These are phyloP conservation scores for Citrus australasica DNA, from an alignment of 345 rosid genomes.

Conservation along the genomic window DNA sequence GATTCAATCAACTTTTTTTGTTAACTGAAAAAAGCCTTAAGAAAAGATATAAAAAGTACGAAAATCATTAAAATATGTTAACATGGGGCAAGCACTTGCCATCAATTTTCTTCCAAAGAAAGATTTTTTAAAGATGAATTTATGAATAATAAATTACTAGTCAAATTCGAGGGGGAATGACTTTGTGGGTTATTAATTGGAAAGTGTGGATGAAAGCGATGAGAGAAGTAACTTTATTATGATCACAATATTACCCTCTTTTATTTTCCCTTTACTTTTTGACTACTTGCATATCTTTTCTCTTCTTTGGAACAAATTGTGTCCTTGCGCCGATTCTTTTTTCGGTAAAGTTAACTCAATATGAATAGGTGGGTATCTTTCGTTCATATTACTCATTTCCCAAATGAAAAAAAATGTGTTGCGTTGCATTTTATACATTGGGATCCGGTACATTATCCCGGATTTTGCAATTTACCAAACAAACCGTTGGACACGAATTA, in stretches of 20 bases:
- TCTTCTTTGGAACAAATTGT: neutral
- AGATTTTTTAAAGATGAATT: neutral
- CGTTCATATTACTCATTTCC: too few species aligned
- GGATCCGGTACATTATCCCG: too few species aligned
- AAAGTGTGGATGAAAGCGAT: neutral
- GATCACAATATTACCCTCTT: slow-evolving; percentile 14
- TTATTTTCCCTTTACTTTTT: slow-evolving; percentile 17
- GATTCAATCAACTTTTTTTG: neutral
- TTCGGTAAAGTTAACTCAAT: too few species aligned
- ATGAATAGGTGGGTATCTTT: too few species aligned
- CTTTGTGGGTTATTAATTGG: neutral
- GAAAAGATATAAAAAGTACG: neutral
- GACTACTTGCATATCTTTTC: slow-evolving; percentile 19
- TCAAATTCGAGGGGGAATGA: neutral
- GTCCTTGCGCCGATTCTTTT: neutral
- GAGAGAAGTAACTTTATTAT: slow-evolving; percentile 10
- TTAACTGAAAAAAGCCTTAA: neutral
- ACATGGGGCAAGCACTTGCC: neutral
- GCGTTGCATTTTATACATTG: too few species aligned
- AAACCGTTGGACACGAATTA: too few species aligned
- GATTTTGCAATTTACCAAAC: too few species aligned
- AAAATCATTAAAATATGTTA: too few species aligned
- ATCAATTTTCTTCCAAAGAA: neutral
- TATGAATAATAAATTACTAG: neutral
- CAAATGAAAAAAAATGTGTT: too few species aligned